Conservation (phyloP, 2,329 filamentous ascomycete species). For the Penicillium paneum region DNA sequence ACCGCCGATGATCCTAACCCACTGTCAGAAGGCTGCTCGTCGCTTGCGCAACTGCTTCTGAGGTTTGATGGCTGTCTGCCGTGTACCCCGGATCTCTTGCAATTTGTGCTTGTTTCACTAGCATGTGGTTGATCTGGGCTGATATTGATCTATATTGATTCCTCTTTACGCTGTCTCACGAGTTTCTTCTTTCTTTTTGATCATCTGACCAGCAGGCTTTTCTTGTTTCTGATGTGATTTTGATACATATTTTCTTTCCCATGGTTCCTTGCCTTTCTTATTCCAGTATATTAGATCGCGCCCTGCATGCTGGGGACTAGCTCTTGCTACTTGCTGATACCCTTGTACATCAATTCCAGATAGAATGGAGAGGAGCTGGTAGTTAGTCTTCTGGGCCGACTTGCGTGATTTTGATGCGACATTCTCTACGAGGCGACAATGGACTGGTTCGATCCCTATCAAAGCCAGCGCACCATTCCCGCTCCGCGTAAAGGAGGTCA, state of each 20-base stretch:
- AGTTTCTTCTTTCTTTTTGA: conserved; percentile 14
- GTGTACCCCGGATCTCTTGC: conserved; percentile 17
- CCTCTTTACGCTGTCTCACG: conserved; percentile 22
- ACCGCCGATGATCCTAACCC: conserved; percentile 38
- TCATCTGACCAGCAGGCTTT: conserved; percentile 3
- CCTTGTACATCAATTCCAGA: conserved; percentile 28
- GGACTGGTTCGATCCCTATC: background rate
- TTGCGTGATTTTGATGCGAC: conserved; percentile 7
- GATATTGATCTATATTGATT: conserved; percentile 7
- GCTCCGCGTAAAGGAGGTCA: no score
- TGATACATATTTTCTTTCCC: background rate
- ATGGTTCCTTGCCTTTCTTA: background rate
- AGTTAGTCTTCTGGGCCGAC: conserved; percentile 10
- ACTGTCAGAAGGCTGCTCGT: conserved; percentile 13
- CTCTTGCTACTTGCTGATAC: conserved; percentile 23
- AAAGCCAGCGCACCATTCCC: background rate
- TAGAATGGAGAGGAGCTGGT: conserved; percentile 24
- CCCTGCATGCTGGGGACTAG: conserved; percentile 18
- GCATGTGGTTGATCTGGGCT: conserved; percentile 14
- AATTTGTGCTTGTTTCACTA: conserved; percentile 20
- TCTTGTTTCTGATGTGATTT: conserved; percentile 7
- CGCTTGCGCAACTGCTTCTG: conserved; percentile 15
- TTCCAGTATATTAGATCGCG: conserved; percentile 25
- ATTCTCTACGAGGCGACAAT: conserved; percentile 4
- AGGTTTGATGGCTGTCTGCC: conserved; percentile 16